Conservation (phyloP, 306 rosid species). For the Begonia masoniana region DNA sequence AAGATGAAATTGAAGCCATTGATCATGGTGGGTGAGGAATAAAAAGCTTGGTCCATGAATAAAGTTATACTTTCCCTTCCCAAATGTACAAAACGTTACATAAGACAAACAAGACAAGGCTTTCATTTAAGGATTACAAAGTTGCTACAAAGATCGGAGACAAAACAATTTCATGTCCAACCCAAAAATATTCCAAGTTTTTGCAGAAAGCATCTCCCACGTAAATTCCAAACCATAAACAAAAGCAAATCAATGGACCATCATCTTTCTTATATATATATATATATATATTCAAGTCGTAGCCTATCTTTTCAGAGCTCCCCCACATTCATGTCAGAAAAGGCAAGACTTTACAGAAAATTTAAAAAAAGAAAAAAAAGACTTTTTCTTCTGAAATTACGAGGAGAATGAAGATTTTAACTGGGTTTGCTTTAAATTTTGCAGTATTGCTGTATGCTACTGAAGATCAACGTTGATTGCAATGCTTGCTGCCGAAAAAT, state of each 20-base stretch:
- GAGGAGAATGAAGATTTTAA: constrained; percentile 1
- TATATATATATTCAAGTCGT: background rate
- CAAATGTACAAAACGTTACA: constrained; percentile 10
- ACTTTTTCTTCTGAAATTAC: background rate
- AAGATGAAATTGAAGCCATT: constrained; percentile 7
- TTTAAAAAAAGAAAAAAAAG: background rate
- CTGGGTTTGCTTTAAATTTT: constrained; percentile 9
- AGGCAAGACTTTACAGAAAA: constrained; percentile 28
- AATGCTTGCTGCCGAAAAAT: constrained; percentile 50
- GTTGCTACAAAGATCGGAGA: no score
- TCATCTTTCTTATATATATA: no score
- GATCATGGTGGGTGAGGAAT: constrained; percentile 14
- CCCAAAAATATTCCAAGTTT: constrained; percentile 6
- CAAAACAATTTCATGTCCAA: constrained; percentile 6
- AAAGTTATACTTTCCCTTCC: constrained; percentile 40
- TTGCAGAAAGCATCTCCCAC: background rate
- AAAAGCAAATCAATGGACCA: background rate
- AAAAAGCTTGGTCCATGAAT: constrained; percentile 9
- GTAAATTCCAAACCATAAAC: constrained; percentile 7
- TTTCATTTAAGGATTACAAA: background rate
- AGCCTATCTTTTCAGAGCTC: constrained; percentile 17
- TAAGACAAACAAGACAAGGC: constrained; percentile 5
- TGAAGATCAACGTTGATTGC: constrained; percentile 71
- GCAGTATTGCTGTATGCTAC: constrained; percentile 57
- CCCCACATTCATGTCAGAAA: constrained; percentile 46